Percentiles rank a stretch among this genome's conserved stretches.
phyloP scores from a whole-genome alignment of 2,329 filamentous ascomycete genomes.

The Elsinoe perseae region DNA sequence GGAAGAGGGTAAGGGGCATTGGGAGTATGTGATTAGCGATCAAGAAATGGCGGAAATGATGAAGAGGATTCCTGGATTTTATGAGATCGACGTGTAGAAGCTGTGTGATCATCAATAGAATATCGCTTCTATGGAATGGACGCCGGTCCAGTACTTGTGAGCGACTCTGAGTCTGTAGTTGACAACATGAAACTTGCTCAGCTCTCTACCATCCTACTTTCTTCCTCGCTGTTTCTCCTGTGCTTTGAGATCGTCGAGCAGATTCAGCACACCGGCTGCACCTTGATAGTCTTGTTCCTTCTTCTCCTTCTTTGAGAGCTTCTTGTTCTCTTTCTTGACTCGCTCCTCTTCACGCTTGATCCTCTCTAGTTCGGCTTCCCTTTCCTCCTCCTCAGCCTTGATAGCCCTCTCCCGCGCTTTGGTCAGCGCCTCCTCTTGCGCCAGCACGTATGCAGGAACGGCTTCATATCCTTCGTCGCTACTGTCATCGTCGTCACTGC shows the following conservation, averaged over 20 bases:
- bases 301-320: slow-evolving; percentile 16
- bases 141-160: not conserved
- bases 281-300: slow-evolving; percentile 24
- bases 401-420: slow-evolving; percentile 29
- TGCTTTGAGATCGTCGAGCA: slow-evolving; percentile 22
- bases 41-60: not conserved
- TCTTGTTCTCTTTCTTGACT: slow-evolving; percentile 17
- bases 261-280: slow-evolving; percentile 28
- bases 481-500: slow-evolving; percentile 23
- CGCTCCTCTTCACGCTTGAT: slow-evolving; percentile 21
- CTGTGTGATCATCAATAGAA: not conserved
- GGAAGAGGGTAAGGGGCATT: not conserved
- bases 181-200: too few relatives aligned
- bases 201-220: too few relatives aligned
- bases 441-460: slow-evolving; percentile 23
- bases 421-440: slow-evolving; percentile 29
- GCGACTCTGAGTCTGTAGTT: not conserved
- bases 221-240: slow-evolving; percentile 9
- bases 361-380: slow-evolving; percentile 27
- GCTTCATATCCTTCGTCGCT: slow-evolving; percentile 20
- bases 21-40: slow-evolving; percentile 8
- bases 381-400: slow-evolving; percentile 27
- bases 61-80: slow-evolving; percentile 1
- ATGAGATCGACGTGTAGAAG: not conserved
- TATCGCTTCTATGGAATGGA: not conserved